Evolutionary conservation across 345 rosid genomes (phyloP).

Genomic region (Citropsis articulata): DNA sequence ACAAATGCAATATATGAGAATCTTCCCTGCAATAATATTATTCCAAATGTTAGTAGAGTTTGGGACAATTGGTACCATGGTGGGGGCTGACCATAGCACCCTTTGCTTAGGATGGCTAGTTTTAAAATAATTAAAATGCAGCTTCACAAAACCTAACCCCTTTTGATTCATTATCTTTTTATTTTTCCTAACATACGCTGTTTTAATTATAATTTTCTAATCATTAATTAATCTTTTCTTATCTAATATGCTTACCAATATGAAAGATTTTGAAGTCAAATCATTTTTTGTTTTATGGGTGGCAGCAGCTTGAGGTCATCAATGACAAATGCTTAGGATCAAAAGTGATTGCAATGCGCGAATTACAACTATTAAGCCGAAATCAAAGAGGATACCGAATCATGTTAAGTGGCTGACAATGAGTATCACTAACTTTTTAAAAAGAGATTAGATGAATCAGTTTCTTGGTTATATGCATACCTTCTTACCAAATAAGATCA

Average conservation of each 20-base stretch:
- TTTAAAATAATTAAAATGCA: conserved; percentile 3
- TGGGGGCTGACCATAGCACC: conserved; percentile 39
- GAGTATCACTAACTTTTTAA: conserved; percentile 21
- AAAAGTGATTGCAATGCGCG: conserved; percentile 3
- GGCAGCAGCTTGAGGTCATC: not conserved
- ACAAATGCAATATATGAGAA: conserved; percentile 38
- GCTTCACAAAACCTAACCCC: conserved; percentile 8
- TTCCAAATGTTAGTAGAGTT: conserved; percentile 48
- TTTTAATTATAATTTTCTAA: conserved; percentile 3
- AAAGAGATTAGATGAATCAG: conserved; percentile 15
- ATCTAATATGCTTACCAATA: conserved; percentile 1
- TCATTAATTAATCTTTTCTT: not conserved
- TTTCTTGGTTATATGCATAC: not conserved
- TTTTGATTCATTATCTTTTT: conserved; percentile 10
- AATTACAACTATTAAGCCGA: conserved; percentile 2
- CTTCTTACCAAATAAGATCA: not conserved
- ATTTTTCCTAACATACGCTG: conserved; percentile 28
- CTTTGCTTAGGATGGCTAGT: conserved; percentile 31
- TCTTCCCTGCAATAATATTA: conserved; percentile 44
- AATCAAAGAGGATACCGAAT: conserved; percentile 23
- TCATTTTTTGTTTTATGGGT: not conserved
- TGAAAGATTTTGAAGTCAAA: conserved; percentile 5
- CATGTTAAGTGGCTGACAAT: conserved; percentile 35
- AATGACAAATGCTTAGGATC: conserved; percentile 1
- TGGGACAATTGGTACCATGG: conserved; percentile 40